These are phyloP conservation scores for Lycium ferocissimum DNA, from an alignment of 257 asterid species.

Conservation along the genomic window DNA sequence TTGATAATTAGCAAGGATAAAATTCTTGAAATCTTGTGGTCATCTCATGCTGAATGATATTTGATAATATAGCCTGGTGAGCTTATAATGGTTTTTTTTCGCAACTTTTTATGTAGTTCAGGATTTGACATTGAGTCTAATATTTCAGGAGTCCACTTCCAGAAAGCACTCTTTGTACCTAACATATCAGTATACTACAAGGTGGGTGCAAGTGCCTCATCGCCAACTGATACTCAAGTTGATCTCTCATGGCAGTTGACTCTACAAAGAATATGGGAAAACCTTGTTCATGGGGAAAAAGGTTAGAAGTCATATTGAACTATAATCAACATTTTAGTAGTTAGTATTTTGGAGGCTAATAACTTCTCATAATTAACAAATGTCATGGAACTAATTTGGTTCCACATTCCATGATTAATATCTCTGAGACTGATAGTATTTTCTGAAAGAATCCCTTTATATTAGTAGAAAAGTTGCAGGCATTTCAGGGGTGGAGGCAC, in stretches of 20 bases:
- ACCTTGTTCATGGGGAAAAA: constrained; percentile 59
- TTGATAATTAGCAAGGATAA: constrained; percentile 20
- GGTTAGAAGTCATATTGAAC: constrained; percentile 46
- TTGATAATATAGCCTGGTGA: neutral
- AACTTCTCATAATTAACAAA: neutral
- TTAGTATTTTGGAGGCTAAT: constrained; percentile 11
- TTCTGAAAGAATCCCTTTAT: neutral
- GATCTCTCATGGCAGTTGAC: constrained; percentile 92
- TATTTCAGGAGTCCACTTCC: constrained; percentile 79
- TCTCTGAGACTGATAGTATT: neutral
- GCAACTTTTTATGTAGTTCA: constrained; percentile 19
- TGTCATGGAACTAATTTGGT: constrained; percentile 15
- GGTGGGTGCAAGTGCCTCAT: constrained; percentile 64
- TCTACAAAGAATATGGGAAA: constrained; percentile 90
- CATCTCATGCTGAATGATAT: constrained; percentile 19
- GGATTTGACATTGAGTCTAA: neutral
- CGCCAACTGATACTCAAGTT: constrained; percentile 64
- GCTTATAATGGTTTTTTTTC: neutral
- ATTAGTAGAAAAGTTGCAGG: neutral
- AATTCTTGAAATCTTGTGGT: constrained; percentile 14
- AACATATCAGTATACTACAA: constrained; percentile 87
- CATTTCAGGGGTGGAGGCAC: neutral
- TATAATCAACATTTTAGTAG: neutral
- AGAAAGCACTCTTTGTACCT: constrained; percentile 92
- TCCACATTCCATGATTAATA: neutral